Evolutionary conservation across 352 stramenopile genomes (phyloP).

Genomic region (Peronospora farinosa): DNA sequence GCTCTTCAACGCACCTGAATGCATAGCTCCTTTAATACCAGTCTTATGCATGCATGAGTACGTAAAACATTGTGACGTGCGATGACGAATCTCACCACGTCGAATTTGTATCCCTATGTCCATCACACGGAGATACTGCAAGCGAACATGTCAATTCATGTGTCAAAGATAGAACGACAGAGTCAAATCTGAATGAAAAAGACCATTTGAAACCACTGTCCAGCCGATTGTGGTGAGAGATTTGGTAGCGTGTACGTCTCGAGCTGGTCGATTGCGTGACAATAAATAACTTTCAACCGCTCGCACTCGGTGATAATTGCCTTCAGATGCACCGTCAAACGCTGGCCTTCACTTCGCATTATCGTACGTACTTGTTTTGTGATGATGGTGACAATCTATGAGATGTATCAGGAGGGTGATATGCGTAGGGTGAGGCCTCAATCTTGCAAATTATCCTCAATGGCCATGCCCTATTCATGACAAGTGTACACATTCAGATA

Average conservation of each 20-base stretch:
- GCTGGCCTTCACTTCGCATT: constrained; percentile 22
- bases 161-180: background rate
- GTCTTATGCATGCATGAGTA: constrained; percentile 59
- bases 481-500: no score
- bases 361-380: no score
- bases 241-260: constrained; percentile 29
- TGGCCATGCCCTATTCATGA: no score
- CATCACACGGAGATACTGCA: constrained; percentile 57
- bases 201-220: constrained; percentile 63
- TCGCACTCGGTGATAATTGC: constrained; percentile 49
- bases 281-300: constrained; percentile 29
- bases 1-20: constrained; percentile 32
- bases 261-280: constrained; percentile 40
- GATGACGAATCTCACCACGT: constrained; percentile 66
- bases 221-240: constrained; percentile 34
- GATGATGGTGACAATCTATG: no score
- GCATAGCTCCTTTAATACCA: constrained; percentile 49
- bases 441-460: no score
- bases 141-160: background rate
- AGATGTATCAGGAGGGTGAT: no score
- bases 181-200: constrained; percentile 1
- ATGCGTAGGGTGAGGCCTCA: no score
- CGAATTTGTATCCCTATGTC: constrained; percentile 65
- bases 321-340: constrained; percentile 40
- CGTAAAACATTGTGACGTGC: constrained; percentile 22